A percentile compares a stretch with the other conserved stretches of the same genome.
These are phyloP conservation scores for Melastoma candidum DNA, from an alignment of 441 rosid species.

Conservation along the genomic window DNA sequence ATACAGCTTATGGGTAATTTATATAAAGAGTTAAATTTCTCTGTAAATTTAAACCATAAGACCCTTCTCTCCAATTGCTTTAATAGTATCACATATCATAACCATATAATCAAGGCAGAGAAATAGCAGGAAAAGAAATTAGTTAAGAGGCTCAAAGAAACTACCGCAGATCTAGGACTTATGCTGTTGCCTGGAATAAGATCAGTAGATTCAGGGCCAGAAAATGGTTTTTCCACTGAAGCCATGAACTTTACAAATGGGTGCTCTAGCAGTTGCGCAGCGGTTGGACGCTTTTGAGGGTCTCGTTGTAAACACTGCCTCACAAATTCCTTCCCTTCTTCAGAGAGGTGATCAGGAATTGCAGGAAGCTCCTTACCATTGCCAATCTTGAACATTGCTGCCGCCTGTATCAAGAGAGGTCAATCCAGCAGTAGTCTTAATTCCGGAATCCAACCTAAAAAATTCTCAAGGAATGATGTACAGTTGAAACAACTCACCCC, in stretches of 20 bases:
- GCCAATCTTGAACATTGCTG: conserved; percentile 98
- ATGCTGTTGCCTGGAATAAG: conserved; percentile 19
- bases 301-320: conserved; percentile 74
- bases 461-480: conserved; percentile 1
- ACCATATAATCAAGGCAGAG: too few relatives aligned
- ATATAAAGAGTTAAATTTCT: too few relatives aligned
- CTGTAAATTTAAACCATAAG: too few relatives aligned
- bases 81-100: too few relatives aligned
- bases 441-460: conserved; percentile 3
- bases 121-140: too few relatives aligned
- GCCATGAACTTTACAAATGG: conserved; percentile 65
- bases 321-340: conserved; percentile 89
- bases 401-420: conserved; percentile 23
- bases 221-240: conserved; percentile 49
- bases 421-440: conserved; percentile 43
- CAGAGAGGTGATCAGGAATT: conserved; percentile 83
- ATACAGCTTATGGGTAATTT: too few relatives aligned
- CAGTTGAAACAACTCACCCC: conserved; percentile 43
- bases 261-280: conserved; percentile 73
- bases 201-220: conserved; percentile 28
- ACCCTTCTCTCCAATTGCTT: too few relatives aligned
- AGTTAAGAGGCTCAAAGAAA: conserved; percentile 8
- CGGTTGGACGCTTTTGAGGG: conserved; percentile 72
- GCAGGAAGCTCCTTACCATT: conserved; percentile 96
- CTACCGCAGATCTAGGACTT: conserved; percentile 42